Evolutionary conservation across 2,329 filamentous ascomycete genomes (phyloP).

Genomic region (Byssoonygena ceratinophila): DNA sequence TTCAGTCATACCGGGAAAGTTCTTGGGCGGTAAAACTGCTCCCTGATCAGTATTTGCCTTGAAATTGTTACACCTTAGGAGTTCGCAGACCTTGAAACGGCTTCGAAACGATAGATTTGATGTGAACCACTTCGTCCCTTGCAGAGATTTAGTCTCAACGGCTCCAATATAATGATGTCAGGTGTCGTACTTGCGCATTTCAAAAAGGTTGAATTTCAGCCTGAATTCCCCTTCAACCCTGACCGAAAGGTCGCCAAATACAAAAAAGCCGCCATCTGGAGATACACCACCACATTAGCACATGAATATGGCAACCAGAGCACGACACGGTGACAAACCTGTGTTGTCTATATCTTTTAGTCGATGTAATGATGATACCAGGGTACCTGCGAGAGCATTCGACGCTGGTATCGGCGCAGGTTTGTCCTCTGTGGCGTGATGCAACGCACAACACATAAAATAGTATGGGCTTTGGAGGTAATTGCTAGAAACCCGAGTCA

Average conservation of each 20-base stretch:
- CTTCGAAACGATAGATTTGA: constrained; percentile 50
- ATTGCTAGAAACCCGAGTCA: constrained; percentile 34
- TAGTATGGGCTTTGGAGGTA: constrained; percentile 56
- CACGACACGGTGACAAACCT: constrained; percentile 26
- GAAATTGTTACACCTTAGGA: too few relatives aligned
- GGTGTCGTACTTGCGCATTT: constrained; percentile 50
- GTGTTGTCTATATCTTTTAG: constrained; percentile 66
- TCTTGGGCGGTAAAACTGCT: constrained; percentile 45
- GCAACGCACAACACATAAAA: constrained; percentile 51
- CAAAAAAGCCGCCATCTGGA: constrained; percentile 71
- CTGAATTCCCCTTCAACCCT: constrained; percentile 61
- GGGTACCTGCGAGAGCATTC: constrained; percentile 56
- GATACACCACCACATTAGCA: not conserved
- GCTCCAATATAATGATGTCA: not conserved
- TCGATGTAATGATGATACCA: constrained; percentile 70
- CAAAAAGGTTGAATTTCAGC: constrained; percentile 67
- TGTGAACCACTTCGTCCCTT: constrained; percentile 39
- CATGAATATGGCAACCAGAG: too few relatives aligned
- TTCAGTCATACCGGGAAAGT: constrained; percentile 68
- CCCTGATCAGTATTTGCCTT: not conserved
- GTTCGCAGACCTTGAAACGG: constrained; percentile 53
- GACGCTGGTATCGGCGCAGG: constrained; percentile 36
- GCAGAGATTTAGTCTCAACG: not conserved
- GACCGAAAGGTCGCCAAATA: constrained; percentile 81
- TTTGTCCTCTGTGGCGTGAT: constrained; percentile 40